These are phyloP conservation scores for Schrenkiella parvula DNA, from an alignment of 345 rosid genomes.

Conservation along the genomic window DNA sequence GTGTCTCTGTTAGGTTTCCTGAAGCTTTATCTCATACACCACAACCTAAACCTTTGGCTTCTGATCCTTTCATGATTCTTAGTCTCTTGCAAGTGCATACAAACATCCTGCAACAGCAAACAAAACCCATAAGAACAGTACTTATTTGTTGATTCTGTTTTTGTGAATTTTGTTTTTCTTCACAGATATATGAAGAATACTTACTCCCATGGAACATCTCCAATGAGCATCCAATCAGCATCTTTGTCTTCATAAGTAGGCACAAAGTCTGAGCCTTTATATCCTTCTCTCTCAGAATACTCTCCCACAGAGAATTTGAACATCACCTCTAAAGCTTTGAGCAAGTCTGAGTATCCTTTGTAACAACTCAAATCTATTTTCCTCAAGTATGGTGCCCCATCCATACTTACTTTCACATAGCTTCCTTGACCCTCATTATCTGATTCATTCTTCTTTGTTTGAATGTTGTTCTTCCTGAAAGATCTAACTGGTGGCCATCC, in stretches of 20 bases:
- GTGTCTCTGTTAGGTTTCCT: neutral
- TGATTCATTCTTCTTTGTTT: constrained; percentile 39
- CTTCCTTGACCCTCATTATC: constrained; percentile 36
- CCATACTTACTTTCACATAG: constrained; percentile 73
- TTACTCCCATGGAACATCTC: constrained; percentile 79
- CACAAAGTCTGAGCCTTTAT: constrained; percentile 57
- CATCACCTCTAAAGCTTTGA: constrained; percentile 54
- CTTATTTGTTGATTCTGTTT: neutral
- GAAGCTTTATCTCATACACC: constrained; percentile 25
- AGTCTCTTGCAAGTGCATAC: constrained; percentile 49
- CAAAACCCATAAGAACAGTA: constrained; percentile 14
- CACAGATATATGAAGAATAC: constrained; percentile 10
- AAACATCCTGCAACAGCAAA: constrained; percentile 41
- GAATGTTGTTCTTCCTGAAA: constrained; percentile 62
- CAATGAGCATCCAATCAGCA: constrained; percentile 88
- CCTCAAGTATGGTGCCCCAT: constrained; percentile 82
- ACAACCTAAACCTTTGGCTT: constrained; percentile 47
- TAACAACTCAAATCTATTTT: constrained; percentile 60
- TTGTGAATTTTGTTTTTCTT: neutral
- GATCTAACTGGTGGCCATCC: constrained; percentile 96
- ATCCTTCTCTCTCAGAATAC: constrained; percentile 55
- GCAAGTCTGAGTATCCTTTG: constrained; percentile 52
- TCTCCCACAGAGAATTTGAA: constrained; percentile 55
- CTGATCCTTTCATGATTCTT: constrained; percentile 59
- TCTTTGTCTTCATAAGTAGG: constrained; percentile 84